Evolutionary conservation across 805 yeast genomes (phyloP).

Genomic region (Yarrowia hollandica): DNA sequence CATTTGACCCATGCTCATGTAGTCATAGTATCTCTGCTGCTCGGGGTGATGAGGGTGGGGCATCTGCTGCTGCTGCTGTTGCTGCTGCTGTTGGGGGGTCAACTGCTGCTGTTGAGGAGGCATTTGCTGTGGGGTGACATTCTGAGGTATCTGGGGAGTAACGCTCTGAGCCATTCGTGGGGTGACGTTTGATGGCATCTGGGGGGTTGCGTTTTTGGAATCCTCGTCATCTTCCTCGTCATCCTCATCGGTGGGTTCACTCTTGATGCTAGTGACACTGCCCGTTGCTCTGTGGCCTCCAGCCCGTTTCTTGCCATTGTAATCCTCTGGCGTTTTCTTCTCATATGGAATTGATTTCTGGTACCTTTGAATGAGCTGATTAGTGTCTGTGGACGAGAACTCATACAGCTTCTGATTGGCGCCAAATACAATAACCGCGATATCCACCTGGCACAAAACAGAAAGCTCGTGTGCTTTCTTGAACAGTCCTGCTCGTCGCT

Average conservation of each 20-base stretch:
- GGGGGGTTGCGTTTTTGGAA: conserved; percentile 20
- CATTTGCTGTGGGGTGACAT: conserved; percentile 4
- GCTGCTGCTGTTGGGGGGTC: conserved; percentile 20
- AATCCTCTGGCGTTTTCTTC: conserved; percentile 25
- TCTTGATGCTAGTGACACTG: conserved; percentile 23
- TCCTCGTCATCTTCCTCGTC: conserved; percentile 23
- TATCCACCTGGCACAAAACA: conserved; percentile 87
- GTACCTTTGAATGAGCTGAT: conserved; percentile 43
- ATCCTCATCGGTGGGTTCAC: conserved; percentile 30
- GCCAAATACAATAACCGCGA: conserved; percentile 86
- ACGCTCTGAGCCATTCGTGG: conserved; percentile 25
- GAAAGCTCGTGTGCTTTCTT: conserved; percentile 80
- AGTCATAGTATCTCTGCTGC: conserved; percentile 4
- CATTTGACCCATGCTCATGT: conserved; percentile 24
- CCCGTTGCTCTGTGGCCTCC: conserved; percentile 13
- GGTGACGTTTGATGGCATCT: conserved; percentile 18
- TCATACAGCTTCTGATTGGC: conserved; percentile 77
- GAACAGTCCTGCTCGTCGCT: conserved; percentile 91
- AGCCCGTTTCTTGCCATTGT: not conserved
- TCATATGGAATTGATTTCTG: conserved; percentile 28
- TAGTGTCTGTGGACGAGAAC: conserved; percentile 70
- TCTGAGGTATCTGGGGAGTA: conserved; percentile 9
- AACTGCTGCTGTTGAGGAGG: too few species aligned
- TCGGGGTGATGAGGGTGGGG: conserved; percentile 24
- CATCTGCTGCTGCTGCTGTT: conserved; percentile 13